phyloP scores from a whole-genome alignment of 169 alveolate species.

The Plasmodium falciparum region DNA sequence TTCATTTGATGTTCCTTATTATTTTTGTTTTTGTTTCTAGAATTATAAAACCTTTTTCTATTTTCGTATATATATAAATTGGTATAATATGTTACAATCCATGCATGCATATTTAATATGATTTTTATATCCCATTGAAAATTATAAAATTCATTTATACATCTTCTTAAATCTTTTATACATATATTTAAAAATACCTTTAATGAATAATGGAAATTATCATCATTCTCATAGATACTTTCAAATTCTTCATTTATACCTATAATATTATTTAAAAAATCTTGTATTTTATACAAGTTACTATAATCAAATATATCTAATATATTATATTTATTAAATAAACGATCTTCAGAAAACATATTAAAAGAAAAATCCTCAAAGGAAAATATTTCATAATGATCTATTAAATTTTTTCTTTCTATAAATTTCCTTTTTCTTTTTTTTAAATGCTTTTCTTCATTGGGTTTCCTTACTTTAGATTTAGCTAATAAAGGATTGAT shows the following conservation, averaged over 20 bases:
- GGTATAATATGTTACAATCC: constrained; percentile 69
- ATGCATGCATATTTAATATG: constrained; percentile 60
- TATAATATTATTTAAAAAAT: constrained; percentile 38
- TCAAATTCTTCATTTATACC: constrained; percentile 73
- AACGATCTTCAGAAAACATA: constrained; percentile 25
- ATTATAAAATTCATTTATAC: constrained; percentile 42
- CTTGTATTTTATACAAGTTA: constrained; percentile 55
- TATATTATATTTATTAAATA: constrained; percentile 37
- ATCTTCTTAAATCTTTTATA: constrained; percentile 60
- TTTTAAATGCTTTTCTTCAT: constrained; percentile 72
- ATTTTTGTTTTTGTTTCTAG: neutral
- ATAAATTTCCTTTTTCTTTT: constrained; percentile 55
- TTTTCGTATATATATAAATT: constrained; percentile 57
- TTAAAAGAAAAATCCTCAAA: constrained; percentile 66
- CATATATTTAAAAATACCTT: constrained; percentile 58
- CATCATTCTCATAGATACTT: constrained; percentile 42
- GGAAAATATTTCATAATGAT: constrained; percentile 49
- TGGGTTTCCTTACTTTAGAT: constrained; percentile 55
- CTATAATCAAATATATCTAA: constrained; percentile 40
- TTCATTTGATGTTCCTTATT: neutral
- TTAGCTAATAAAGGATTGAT: constrained; percentile 68
- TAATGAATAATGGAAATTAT: constrained; percentile 29
- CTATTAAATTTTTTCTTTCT: constrained; percentile 59
- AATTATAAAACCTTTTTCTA: constrained; percentile 26
- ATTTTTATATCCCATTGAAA: constrained; percentile 56